Percentiles rank a stretch among this genome's conserved stretches.
phyloP scores from a whole-genome alignment of 2,329 filamentous ascomycete species.

The Colletotrichum caudatum region DNA sequence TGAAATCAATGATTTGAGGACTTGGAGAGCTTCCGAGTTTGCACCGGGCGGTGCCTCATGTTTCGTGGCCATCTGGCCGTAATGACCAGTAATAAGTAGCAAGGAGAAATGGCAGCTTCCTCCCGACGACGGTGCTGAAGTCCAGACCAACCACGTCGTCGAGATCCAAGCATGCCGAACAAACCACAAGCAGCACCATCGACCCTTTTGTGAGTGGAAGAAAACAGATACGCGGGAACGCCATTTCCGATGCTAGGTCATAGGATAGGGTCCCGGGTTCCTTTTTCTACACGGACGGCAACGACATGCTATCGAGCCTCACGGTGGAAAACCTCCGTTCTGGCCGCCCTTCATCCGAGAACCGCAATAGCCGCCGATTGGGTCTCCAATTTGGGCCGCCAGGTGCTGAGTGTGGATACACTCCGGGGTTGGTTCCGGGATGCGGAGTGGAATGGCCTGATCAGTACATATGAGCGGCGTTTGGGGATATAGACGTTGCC shows the following conservation, averaged over 20 bases:
- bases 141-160: constrained; percentile 18
- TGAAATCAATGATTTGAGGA: constrained; percentile 21
- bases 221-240: constrained; percentile 5
- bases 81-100: constrained; percentile 23
- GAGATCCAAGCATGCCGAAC: constrained; percentile 20
- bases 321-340: constrained; percentile 33
- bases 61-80: neutral
- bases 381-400: constrained; percentile 28
- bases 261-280: constrained; percentile 1
- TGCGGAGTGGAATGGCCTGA: constrained; percentile 38
- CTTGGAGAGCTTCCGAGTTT: neutral
- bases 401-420: constrained; percentile 33
- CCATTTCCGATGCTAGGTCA: constrained; percentile 22
- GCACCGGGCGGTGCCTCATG: neutral
- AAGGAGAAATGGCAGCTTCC: constrained; percentile 19
- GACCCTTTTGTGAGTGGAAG: constrained; percentile 29
- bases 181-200: constrained; percentile 31
- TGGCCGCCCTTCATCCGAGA: constrained; percentile 39
- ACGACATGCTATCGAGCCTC: constrained; percentile 35
- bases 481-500: constrained; percentile 5
- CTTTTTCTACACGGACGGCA: constrained; percentile 22
- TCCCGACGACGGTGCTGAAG: constrained; percentile 11
- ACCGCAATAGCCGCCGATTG: constrained; percentile 38
- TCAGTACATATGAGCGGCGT: constrained; percentile 1
- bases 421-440: constrained; percentile 20